Base-by-base conservation (phyloP, 768 basidiomycete species). In the Pholiota microspora region DNA sequence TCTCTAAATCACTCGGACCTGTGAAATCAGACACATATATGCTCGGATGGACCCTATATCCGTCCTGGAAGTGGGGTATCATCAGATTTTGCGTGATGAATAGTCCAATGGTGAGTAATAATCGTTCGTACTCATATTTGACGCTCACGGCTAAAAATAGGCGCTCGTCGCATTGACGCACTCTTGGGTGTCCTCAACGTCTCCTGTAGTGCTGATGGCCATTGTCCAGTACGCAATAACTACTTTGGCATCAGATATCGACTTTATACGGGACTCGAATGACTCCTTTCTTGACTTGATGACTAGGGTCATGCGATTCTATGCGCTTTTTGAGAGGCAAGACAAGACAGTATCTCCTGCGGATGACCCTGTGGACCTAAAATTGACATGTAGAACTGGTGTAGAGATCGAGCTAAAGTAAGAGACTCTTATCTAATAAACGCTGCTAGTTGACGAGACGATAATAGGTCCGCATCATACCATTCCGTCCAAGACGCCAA, bases 21-120 rank as follows among this genome's bases (percentile, higher is more conserved):
- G 62, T 63, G 7, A 67, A 64, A 27, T 57, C 63, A 7, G 67
- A 74, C 58, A 62, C 66, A 2, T 59, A 66, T 12, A 56, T 63
- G 2, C 60, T 75, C 8, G 67, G 66, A 7, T 70, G 66, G 42
- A 27, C 60, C 12, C 53, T 68, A n/a, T 64, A 69, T 7, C 67
- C 68, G 8, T 68, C 74, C 1, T 76, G 73, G 73, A 64, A 72
- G 54, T 78, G 77, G 77, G 59, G 62, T 3, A 32, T 74, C 12
- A 38, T 68, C 9, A 54, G 58, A n/a, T 58, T 55, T 4, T 27
- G 74, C 31, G 60, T 73, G 1, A 29, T 65, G 6, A 68, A 71
- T 15, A 66, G 71, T 52, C 68, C 75, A 3, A 61, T 74, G 64
- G 77, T 77, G 57, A 53, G 64, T 61, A 24, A 15, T 23, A 10